Evolutionary conservation across 441 rosid species (phyloP), one percentile per base, ranked within the genome.

Genomic region (Erodium chrysanthum): DNA sequence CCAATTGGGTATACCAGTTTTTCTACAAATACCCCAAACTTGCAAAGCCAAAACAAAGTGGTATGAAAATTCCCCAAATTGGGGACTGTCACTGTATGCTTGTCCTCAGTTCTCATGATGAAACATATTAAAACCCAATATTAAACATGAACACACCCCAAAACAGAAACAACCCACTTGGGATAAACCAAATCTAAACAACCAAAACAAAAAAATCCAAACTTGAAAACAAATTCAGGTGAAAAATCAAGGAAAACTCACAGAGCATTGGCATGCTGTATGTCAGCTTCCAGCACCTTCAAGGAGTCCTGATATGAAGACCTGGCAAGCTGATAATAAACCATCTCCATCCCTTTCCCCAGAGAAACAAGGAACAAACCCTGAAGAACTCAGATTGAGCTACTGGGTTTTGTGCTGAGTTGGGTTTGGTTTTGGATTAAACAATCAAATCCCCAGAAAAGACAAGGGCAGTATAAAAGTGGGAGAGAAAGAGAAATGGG

Each of bases 231-330:
- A 31, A 35, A 70, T 44, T 44, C n/a, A 44, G 8, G 50, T 44
- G 50, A n/a, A 25, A 3, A 25, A 25, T 25, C 29, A 25, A 25
- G 29, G 29, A 25, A 56, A 72, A 82, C 98, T 85, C 66, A 93
- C 98, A 93, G 77, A 77, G 89, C 82, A 83, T 93, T 93, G 21
- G 98, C 97, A 75, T 87, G 88, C 37, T 88, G 90, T 10, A 93
- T 85, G 75, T 93, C 97, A 70, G 95, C 96, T 80, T 91, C 96
- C 12, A 93, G 70, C 64, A 82, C 82, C 76, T 89, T 86, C 69
- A 93, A 75, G 40, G 91, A 88, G 62, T 93, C 98, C 80, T 83
- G 84, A 70, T 85, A 89, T 64, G 97, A 88, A 58, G 88, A 81
- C 78, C 82, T 84, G 52, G 80, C 81, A 82, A 89, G 74, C 80